Conservation (phyloP, 805 yeast species). For the Dipodascus geniculatus region DNA sequence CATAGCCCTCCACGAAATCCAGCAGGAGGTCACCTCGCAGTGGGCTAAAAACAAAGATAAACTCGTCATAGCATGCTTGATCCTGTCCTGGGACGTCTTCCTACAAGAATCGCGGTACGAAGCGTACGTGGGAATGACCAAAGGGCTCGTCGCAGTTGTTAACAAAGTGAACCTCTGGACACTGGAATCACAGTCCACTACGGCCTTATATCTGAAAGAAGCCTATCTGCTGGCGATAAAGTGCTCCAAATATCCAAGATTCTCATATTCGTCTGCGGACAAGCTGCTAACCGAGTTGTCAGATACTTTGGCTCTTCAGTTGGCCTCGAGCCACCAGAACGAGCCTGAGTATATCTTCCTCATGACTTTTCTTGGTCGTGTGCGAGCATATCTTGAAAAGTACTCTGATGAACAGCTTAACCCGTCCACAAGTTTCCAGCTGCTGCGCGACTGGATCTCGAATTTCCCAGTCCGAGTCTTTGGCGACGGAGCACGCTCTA, state of each 20-base stretch:
- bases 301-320: not conserved
- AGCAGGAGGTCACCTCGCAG: constrained; percentile 11
- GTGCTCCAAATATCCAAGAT: constrained; percentile 21
- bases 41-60: constrained; percentile 11
- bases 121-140: constrained; percentile 17
- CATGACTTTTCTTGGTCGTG: not conserved
- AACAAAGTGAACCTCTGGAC: constrained; percentile 13
- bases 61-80: constrained; percentile 15
- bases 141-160: constrained; percentile 20
- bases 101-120: constrained; percentile 17
- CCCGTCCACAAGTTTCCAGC: not conserved
- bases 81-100: constrained; percentile 22
- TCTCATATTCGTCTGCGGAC: not conserved
- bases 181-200: constrained; percentile 14
- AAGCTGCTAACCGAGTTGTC: not conserved
- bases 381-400: not conserved
- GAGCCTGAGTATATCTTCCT: not conserved
- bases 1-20: constrained; percentile 16
- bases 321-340: not conserved
- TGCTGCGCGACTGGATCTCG: not conserved
- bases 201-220: constrained; percentile 17
- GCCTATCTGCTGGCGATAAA: constrained; percentile 24
- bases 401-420: not conserved
- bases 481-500: not conserved
- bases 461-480: not conserved